Conservation (phyloP, 169 alveolate genomes). For the Plasmodium vivax region DNA sequence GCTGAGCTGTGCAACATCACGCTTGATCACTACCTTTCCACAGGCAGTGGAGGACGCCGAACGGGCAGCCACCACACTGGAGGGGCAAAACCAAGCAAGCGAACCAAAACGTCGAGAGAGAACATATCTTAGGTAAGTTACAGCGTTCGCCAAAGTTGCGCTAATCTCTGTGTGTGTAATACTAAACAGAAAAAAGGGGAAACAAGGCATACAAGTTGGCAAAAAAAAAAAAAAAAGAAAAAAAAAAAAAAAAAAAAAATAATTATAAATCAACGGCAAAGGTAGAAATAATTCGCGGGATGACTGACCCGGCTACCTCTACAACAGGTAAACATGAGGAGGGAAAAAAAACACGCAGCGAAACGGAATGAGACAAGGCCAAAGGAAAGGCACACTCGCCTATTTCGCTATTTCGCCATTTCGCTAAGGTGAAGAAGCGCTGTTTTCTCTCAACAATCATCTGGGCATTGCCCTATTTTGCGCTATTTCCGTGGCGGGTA, state of each 20-base stretch:
- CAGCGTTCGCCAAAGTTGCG: background rate
- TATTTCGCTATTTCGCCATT: background rate
- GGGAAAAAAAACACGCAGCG: background rate
- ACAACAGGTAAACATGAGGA: no score
- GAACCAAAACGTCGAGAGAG: background rate
- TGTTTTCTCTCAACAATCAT: background rate
- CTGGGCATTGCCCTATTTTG: background rate
- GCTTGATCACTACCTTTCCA: background rate
- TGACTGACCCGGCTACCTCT: no score
- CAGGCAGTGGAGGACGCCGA: background rate
- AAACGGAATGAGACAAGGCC: background rate
- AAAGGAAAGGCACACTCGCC: background rate
- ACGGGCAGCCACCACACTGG: background rate
- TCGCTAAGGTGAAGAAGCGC: background rate
- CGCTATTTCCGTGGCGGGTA: background rate
- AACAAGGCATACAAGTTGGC: background rate
- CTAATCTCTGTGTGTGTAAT: background rate
- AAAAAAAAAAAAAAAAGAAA: background rate
- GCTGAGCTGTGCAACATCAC: background rate
- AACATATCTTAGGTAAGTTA: background rate
- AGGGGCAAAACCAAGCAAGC: background rate
- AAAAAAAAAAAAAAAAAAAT: no score
- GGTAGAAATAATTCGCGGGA: no score
- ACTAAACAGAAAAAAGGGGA: background rate
- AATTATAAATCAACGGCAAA: no score